Evolutionary conservation across 1,139 yeast genomes (phyloP), one percentile per base, ranked within the genome.

Genomic region (Lodderomyces oxycetoniae): DNA sequence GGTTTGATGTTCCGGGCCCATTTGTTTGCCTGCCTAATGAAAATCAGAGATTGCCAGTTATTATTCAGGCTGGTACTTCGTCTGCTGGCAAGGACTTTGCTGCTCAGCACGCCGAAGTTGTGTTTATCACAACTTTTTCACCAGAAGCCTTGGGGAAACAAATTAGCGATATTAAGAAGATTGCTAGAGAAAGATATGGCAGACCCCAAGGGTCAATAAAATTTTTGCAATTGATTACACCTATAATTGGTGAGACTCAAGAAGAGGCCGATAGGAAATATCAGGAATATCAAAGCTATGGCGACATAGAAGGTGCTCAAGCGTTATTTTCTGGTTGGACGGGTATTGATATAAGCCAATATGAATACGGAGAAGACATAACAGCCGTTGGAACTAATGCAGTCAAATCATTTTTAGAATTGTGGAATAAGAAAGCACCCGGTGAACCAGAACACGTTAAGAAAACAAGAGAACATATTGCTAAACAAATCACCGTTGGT

Each of bases 1-100:
- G 55, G 43, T 67, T 53, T 45, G 60, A 47, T 12, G 71, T 67
- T 9, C 71, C 71, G n/a, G 74, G 73, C 4, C 72, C 72, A 7
- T 55, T 48, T 37, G 61, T 67, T 31, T 56, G 67, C 8, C 63
- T 60, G 32, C 74, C 73, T 15, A 59, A 70, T 9, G 65, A 64
- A 10, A 22, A 31, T 14, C 72, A 66, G 39, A 60, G 71, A 48
- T 48, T 67, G 14, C 74, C 74, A 3, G 61, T 67, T 13, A 54
- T 69, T 34, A 55, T 68, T 30, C 75, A 69, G 46, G 75, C 75
- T 2, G 76, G 76, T 22, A 58, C 72, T 10, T 67, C 74, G 3
- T 52, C 59, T 25, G 60, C 61, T 24, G 75, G 75, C 20, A 55
- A 54, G 33, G 59, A 59, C 4, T 57, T 64, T 43, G 74, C 72